Evolutionary conservation across 1,284 basidiomycete genomes (phyloP).

Genomic region (Pseudozyma flocculosa): DNA sequence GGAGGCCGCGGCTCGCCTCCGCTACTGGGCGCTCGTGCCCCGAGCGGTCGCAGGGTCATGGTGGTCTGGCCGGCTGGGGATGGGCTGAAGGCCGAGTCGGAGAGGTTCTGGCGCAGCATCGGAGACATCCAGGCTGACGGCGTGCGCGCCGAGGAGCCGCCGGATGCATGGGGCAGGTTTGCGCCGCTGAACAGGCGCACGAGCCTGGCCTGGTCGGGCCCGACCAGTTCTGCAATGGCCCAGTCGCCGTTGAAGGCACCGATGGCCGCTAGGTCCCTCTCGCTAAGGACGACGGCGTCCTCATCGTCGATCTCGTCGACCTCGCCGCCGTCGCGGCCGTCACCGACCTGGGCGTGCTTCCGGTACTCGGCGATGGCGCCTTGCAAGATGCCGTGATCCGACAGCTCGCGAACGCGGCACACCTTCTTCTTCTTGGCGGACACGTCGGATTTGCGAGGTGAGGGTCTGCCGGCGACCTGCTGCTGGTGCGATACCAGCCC

Average conservation of each 20-base stretch:
- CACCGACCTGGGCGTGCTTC: constrained; percentile 2
- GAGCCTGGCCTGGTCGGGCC: constrained; percentile 16
- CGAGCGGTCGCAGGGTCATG: constrained; percentile 16
- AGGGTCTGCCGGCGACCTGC: neutral
- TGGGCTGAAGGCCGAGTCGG: constrained; percentile 18
- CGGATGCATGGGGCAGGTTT: constrained; percentile 2
- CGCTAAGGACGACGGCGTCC: constrained; percentile 39
- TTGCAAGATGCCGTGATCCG: constrained; percentile 3
- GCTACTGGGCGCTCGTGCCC: too few species aligned
- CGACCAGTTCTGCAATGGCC: constrained; percentile 63
- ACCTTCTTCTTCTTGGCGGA: neutral
- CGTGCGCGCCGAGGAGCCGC: neutral
- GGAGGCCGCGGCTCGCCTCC: neutral
- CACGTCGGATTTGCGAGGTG: neutral
- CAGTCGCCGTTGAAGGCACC: constrained; percentile 84
- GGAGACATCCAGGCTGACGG: constrained; percentile 33
- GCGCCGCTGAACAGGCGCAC: constrained; percentile 35
- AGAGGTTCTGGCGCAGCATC: constrained; percentile 40
- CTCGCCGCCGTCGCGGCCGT: too few species aligned
- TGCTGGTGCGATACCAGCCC: too few species aligned
- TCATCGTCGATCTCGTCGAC: constrained; percentile 44
- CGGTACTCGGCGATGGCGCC: constrained; percentile 36
- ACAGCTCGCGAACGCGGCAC: neutral
- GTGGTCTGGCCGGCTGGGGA: constrained; percentile 13
- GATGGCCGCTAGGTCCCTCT: constrained; percentile 67